Percentiles rank a stretch among this genome's conserved stretches.
phyloP scores from a whole-genome alignment of 108 stramenopile genomes.

The Discostella stelligeroides region DNA sequence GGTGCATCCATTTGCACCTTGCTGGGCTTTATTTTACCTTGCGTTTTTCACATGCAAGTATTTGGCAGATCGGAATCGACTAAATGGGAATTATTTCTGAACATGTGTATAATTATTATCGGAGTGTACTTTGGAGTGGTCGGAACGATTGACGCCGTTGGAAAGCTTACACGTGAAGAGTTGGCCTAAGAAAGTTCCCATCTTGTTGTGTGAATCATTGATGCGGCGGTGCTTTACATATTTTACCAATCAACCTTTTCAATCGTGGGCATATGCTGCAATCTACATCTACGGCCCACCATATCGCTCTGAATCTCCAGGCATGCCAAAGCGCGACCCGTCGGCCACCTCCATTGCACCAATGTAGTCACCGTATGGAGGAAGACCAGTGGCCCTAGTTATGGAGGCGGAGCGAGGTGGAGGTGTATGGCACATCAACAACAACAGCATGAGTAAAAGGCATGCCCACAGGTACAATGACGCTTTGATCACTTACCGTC shows the following conservation, averaged over 20 bases:
- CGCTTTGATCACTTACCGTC: slow-evolving; percentile 17
- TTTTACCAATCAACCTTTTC: no score
- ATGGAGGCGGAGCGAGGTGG: no score
- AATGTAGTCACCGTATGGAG: slow-evolving; percentile 64
- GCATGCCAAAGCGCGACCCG: slow-evolving; percentile 72
- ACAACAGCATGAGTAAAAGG: no score
- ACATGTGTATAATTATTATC: slow-evolving; percentile 54
- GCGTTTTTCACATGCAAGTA: slow-evolving; percentile 59
- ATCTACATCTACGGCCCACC: slow-evolving; percentile 21
- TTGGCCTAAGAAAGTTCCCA: neutral
- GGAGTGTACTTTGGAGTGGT: slow-evolving; percentile 63
- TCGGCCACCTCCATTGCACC: slow-evolving; percentile 82
- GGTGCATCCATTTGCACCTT: no score
- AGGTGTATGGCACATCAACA: no score
- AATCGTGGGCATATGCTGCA: no score
- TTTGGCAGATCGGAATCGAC: slow-evolving; percentile 54
- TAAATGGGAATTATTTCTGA: slow-evolving; percentile 44
- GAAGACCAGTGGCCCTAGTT: slow-evolving; percentile 69
- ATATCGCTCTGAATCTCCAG: slow-evolving; percentile 38
- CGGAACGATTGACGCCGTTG: slow-evolving; percentile 64
- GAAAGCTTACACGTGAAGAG: slow-evolving; percentile 35
- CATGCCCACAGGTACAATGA: neutral
- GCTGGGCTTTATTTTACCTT: no score
- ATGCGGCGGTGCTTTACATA: no score
- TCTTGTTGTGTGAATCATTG: no score